Base-by-base conservation (phyloP, 73 alveolate genomes). In the Uronychia binucleata region DNA sequence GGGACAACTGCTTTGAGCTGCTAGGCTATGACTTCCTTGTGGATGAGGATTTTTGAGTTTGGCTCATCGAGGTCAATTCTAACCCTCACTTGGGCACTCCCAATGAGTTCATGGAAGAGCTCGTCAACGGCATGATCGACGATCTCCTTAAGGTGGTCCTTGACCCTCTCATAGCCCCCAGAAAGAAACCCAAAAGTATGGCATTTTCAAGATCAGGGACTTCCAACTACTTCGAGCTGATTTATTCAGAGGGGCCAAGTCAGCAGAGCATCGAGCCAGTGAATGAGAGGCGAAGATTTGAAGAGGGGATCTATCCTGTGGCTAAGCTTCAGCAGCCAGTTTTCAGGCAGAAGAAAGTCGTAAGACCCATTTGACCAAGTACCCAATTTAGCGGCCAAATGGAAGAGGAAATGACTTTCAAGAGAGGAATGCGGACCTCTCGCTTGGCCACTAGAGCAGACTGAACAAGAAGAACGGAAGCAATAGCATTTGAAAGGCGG, bases 1-100 rank as follows among this genome's bases (percentile, higher is more conserved):
- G 95, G 80, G 88, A 94, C 28, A 28, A 83, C 28, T 78, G 32
- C 78, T 89, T 81, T 60, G 92, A 89, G 46, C 80, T 89, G 59
- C 81, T 83, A 77, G 60, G 86, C 28, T 89, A 78, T 83, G 95
- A 89, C 86, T 75, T 89, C 59, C 77, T 89, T 30, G 31, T 89
- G 1, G 95, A 89, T 78, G 67, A 33, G 33, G 77, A 89, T 78
- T 60, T 59, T 30, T 58, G 86, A 78, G 79, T 83, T 0, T 89
- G 33, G 87, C 80, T 89, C 76, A 59, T 89, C 30, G 92, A 89
- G 35, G 30, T 60, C 0, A 85, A 89, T 83, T 60, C 35, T 77
- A 77, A 83, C 83, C 95, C 95, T 29, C 5, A 30, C n/a, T 74
- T 85, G 28, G 59, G 75, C 32, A 58, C 92, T 0, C 77, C 67